Percentiles rank a stretch among this genome's conserved stretches.
These are phyloP conservation scores for Osmozyma mogii DNA, from an alignment of 805 yeast genomes.

Conservation along the genomic window DNA sequence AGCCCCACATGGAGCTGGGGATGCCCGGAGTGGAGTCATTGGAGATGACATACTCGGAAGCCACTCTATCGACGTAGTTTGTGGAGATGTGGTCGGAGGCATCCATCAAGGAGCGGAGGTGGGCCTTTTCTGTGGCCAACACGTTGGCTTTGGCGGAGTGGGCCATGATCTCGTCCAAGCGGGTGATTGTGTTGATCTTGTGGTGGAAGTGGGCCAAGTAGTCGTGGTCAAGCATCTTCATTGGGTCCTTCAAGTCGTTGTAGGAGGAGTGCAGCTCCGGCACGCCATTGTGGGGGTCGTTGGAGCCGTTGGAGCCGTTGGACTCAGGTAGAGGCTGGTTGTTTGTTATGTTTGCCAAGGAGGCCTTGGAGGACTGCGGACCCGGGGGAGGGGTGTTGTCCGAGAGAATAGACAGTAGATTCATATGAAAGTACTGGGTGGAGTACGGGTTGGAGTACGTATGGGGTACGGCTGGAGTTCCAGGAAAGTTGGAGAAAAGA, in stretches of 20 bases:
- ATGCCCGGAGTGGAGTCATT: constrained; percentile 17
- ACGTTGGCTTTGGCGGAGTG: constrained; percentile 12
- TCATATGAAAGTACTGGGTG: too few relatives aligned
- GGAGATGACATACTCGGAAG: constrained; percentile 27
- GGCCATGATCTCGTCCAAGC: constrained; percentile 9
- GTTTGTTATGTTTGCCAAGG: too few relatives aligned
- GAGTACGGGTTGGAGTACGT: constrained; percentile 2
- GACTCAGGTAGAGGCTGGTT: constrained; percentile 1
- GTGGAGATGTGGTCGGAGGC: constrained; percentile 16
- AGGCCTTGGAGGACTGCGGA: too few relatives aligned
- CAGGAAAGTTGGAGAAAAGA: too few relatives aligned
- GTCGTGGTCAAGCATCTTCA: constrained; percentile 2
- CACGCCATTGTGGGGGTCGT: neutral
- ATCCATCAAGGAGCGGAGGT: constrained; percentile 2
- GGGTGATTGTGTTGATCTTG: constrained; percentile 7
- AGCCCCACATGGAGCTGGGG: constrained; percentile 22
- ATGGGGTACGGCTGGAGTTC: neutral
- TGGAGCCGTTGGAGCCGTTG: neutral
- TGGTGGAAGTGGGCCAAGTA: constrained; percentile 9
- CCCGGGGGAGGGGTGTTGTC: constrained; percentile 9
- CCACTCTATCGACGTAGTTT: constrained; percentile 28
- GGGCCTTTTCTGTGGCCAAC: constrained; percentile 11
- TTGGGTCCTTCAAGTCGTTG: constrained; percentile 1
- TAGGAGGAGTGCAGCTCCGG: constrained; percentile 1
- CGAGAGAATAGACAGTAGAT: constrained; percentile 13